A percentile compares a stretch with the other conserved stretches of the same genome.
Evolutionary conservation across 2,329 filamentous ascomycete genomes (phyloP).

Genomic region (Penicillium griseofulvum): DNA sequence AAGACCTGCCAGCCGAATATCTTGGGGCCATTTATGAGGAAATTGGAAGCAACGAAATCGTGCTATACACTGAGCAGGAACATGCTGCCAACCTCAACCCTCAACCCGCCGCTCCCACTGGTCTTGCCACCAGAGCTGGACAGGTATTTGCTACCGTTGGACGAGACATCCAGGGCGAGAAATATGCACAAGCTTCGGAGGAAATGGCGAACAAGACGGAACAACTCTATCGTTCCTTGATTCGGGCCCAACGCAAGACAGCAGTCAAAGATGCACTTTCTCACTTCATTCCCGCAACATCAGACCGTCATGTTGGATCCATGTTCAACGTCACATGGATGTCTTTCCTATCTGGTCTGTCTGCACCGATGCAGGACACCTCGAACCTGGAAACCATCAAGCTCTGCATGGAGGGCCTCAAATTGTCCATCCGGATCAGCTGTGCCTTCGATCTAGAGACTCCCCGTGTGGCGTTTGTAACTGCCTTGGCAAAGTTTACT

Average conservation of each 20-base stretch:
- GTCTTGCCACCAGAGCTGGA: conserved; percentile 77
- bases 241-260: conserved; percentile 82
- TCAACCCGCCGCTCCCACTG: conserved; percentile 57
- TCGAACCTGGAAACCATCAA: conserved; percentile 91
- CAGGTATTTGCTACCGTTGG: conserved; percentile 90
- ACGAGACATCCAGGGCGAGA: conserved; percentile 85
- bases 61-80: conserved; percentile 87
- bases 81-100: conserved; percentile 77
- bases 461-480: conserved; percentile 92
- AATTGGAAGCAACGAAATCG: conserved; percentile 87
- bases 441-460: conserved; percentile 92
- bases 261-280: conserved; percentile 65
- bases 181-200: conserved; percentile 90
- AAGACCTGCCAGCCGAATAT: conserved; percentile 90
- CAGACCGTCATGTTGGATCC: conserved; percentile 88
- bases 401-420: conserved; percentile 92
- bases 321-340: conserved; percentile 99
- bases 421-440: conserved; percentile 86
- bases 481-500: conserved; percentile 86
- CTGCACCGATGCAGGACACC: conserved; percentile 87
- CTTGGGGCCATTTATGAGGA: conserved; percentile 87
- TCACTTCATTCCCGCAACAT: conserved; percentile 87
- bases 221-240: conserved; percentile 89
- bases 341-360: conserved; percentile 94
- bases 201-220: conserved; percentile 80